Evolutionary conservation across 2,329 filamentous ascomycete genomes (phyloP), one percentile per base, ranked within the genome.

Genomic region (Dissoconium aciculare): DNA sequence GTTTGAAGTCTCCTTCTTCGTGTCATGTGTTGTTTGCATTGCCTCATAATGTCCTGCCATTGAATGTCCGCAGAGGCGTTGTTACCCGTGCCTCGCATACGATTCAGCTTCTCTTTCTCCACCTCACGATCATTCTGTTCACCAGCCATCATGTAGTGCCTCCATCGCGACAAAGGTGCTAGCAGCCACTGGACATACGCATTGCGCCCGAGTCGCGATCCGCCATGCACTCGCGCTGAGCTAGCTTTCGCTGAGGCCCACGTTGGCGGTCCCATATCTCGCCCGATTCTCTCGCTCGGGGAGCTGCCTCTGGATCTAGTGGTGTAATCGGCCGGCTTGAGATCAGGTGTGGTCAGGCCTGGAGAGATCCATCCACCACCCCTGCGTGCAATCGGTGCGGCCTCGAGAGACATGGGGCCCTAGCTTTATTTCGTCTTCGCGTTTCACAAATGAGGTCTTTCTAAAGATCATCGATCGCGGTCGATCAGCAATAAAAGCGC

Each of bases 281-380:
- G 60, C 27, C 58, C 31, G 31, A 37, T 36, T 17, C 57, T 52
- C 56, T 66, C 49, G 57, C 60, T 44, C 12, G 80, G 83, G 21
- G 72, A 71, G 43, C 70, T 68, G 38, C 77, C 77, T 53, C 77
- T 81, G 35, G 61, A 55, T 32, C 49, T 48, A 33, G 58, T 57
- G 45, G 36, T 27, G 27, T 53, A 38, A 24, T 49, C 43, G 35
- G 58, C 63, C 41, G 71, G 74, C n/a, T n/a, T n/a, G n/a, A n/a
- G n/a, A n/a, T n/a, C n/a, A n/a, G n/a, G n/a, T 37, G 78, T 74
- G 50, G 72, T 78, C 47, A 92, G 66, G 36, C 81, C 51, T 82
- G 67, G 41, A 76, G 81, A 33, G 79, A 83, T 58, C 85, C 87
- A 94, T 46, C 84, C 84, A 51, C 82, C 83, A 47, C 79, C 78